Base-by-base conservation (phyloP, 305 asterid genomes). In the Fraxinus latifolia region DNA sequence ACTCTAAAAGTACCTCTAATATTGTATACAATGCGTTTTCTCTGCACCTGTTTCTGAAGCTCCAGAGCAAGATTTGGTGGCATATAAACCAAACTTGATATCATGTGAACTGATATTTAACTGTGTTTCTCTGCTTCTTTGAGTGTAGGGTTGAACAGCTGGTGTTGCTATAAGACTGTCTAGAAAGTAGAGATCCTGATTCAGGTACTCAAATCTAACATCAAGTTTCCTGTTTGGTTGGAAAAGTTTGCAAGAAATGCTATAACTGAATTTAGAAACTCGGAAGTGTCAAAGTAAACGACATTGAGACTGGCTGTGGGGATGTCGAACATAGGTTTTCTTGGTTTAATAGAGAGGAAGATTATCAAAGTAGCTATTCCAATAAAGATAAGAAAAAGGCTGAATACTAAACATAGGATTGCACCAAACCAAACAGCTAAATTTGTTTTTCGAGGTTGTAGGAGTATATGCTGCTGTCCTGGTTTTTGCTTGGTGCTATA, bases 191-290 rank as follows among this genome's bases (percentile, higher is more conserved):
- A 95, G 92, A 88, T 90, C 94, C 15, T 92, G 47, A 15, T 77
- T 75, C 70, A 89, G 68, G 84, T 87, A 84, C 89, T 94, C 97
- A n/a, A 86, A 92, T 34, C 87, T 88, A 14, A 93, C 94, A 47
- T 86, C 83, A 82, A 94, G 81, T 78, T 91, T 94, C 88, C 84
- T 83, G 78, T 91, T 96, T 3, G 97, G 82, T 96, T 96, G 4
- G 97, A 87, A 70, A 96, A 88, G 74, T 94, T 94, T 2, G 96
- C 97, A 14, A 90, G 83, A 23, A 96, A 88, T 39, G 91, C 85
- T 29, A 90, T 81, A 4, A 94, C 97, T 1, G 90, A 90, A 31
- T 90, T 90, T 47, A 93, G 80, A 44, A 84, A 88, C 83, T 86
- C 79, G 0, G 91, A 93, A 1, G 91, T 85, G 65, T 88, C 87